Evolutionary conservation across 2,329 filamentous ascomycete genomes (phyloP), one percentile per base, ranked within the genome.

Genomic region (Chrysosphaeria jannelii): DNA sequence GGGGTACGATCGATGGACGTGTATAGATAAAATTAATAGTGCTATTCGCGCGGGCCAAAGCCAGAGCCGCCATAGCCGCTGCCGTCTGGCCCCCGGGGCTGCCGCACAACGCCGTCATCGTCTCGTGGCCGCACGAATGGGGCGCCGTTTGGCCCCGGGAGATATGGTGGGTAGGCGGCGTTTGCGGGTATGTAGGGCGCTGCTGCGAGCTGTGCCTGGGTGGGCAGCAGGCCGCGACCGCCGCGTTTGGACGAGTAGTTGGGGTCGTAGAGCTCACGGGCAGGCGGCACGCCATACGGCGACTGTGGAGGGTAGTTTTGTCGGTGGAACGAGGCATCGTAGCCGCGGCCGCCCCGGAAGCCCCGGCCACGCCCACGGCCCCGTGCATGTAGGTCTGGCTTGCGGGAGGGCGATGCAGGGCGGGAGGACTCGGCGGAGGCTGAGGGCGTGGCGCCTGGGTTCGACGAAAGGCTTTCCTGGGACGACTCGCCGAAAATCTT

Each of bases 21-120:
- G n/a, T n/a, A n/a, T n/a, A n/a, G n/a, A n/a, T n/a, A n/a, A n/a
- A n/a, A n/a, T n/a, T n/a, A n/a, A n/a, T n/a, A n/a, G n/a, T n/a
- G n/a, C n/a, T n/a, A n/a, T n/a, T n/a, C 68, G 35, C 72, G 55
- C 30, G 50, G 51, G 22, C 54, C 57, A 37, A 85, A 79, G 17
- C 69, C 71, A 43, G 78, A 78, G 0, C 75, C 75, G 26, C 67
- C 71, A 36, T 69, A 57, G 27, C 71, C 71, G 38, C 53, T 72
- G 22, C 57, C 56, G 38, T 88, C 72, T 7, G 79, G 79, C 7
- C 76, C 76, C 35, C 60, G 58, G 2, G 79, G 78, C 36, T 60
- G 51, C 30, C 79, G 61, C 28, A 78, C 57, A 10, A 72, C 58
- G 30, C 67, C 62, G 22, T 70, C 58, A 14, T 63, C 57, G 25